A percentile compares a stretch with the other conserved stretches of the same genome.
These are phyloP conservation scores for Coniferiporia sulphurascens DNA, from an alignment of 1,284 basidiomycete genomes.

Conservation along the genomic window DNA sequence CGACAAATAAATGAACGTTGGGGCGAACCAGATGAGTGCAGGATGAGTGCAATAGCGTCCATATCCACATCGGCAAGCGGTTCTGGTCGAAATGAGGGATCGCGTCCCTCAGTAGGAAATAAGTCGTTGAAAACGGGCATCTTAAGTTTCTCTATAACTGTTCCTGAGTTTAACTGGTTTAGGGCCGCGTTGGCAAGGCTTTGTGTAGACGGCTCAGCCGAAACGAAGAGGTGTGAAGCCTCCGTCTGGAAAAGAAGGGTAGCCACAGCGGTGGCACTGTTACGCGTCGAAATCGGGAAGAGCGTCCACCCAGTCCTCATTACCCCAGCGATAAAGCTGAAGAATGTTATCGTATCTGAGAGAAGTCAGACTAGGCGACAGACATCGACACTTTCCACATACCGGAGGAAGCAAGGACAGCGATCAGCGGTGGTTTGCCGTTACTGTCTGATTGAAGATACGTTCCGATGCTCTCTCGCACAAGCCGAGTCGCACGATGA, in stretches of 20 bases:
- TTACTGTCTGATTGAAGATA: no score
- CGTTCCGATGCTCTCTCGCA: no score
- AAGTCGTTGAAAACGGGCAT: constrained; percentile 17
- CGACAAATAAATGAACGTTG: neutral
- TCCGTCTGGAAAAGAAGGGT: constrained; percentile 14
- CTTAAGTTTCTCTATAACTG: neutral
- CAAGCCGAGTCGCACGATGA: no score
- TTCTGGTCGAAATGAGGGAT: neutral
- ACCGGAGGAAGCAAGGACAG: no score
- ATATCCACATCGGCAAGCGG: no score
- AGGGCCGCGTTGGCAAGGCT: constrained; percentile 2
- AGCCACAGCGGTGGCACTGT: constrained; percentile 14
- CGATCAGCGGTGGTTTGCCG: no score
- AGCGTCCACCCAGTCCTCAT: no score
- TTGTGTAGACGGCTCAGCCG: constrained; percentile 9
- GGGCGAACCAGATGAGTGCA: constrained; percentile 18
- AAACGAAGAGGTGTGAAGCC: constrained; percentile 11
- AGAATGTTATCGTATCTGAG: constrained; percentile 18
- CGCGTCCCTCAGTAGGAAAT: constrained; percentile 1
- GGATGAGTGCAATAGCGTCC: constrained; percentile 11
- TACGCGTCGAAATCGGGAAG: constrained; percentile 18
- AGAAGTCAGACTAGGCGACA: neutral
- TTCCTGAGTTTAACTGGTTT: neutral
- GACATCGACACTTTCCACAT: neutral
- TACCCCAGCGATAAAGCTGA: constrained; percentile 10